Conservation (phyloP, 192 early-diverging fungal genomes). For the Thamnidium elegans region DNA sequence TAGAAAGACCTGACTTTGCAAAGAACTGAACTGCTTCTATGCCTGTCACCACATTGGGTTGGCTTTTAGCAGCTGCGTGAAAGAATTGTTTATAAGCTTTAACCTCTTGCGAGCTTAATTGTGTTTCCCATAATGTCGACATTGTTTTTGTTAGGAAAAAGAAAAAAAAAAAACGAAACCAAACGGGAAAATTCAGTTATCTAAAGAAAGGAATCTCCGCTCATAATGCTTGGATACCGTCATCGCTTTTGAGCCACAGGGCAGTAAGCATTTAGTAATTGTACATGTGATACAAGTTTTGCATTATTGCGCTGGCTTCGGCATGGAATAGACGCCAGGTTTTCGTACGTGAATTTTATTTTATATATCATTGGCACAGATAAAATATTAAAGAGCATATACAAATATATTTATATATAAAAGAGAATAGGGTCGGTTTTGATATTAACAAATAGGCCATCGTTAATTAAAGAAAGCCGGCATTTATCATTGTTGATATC, state of each 20-base stretch:
- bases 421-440: no score
- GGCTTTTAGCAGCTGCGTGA: conserved; percentile 51
- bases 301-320: no score
- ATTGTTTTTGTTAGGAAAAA: not conserved
- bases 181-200: not conserved
- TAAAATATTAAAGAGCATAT: no score
- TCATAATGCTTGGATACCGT: not conserved
- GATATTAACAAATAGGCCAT: no score
- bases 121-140: conserved; percentile 16
- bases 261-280: no score
- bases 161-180: not conserved
- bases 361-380: no score
- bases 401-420: no score
- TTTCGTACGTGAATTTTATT: no score
- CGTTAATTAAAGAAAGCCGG: no score
- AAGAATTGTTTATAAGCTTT: conserved; percentile 56
- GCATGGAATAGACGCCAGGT: no score
- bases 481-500: no score
- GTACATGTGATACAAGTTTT: no score
- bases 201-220: not conserved
- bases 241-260: not conserved
- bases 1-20: conserved; percentile 61
- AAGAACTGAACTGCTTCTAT: conserved; percentile 67
- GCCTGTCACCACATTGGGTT: conserved; percentile 59
- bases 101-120: conserved; percentile 57